Evolutionary conservation across 768 basidiomycete species (phyloP).

Genomic region (Tulasnella sp.): DNA sequence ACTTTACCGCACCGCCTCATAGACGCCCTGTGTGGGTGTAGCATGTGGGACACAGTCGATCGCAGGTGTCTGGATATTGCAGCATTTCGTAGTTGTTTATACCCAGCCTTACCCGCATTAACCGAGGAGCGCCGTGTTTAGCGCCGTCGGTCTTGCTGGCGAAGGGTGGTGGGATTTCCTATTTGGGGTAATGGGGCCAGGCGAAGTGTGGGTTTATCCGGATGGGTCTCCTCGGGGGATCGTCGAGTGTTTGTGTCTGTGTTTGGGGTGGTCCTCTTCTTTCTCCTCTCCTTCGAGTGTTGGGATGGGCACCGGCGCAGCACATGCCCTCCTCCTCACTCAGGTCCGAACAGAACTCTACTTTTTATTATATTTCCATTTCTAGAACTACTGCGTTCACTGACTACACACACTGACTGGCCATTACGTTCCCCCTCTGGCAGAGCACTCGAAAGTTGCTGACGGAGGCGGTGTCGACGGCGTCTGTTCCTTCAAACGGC

Average conservation of each 20-base stretch:
- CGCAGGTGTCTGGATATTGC: constrained; percentile 5
- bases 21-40: constrained; percentile 16
- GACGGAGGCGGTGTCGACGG: constrained; percentile 34
- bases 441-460: constrained; percentile 42
- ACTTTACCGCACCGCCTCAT: not conserved
- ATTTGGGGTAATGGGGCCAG: not conserved
- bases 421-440: not conserved
- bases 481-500: constrained; percentile 5
- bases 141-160: not conserved
- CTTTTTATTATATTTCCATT: not conserved
- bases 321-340: constrained; percentile 47
- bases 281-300: not conserved
- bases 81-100: not conserved
- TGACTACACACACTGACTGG: not conserved
- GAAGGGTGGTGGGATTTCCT: not conserved
- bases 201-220: not conserved
- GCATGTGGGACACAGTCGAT: not conserved
- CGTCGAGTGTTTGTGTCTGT: constrained; percentile 1
- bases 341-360: not conserved
- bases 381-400: not conserved
- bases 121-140: not conserved
- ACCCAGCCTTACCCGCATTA: not conserved
- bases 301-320: constrained; percentile 40
- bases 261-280: not conserved
- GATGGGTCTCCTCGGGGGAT: not conserved